Conservation (phyloP, 1,139 yeast genomes). For the Citeromyces siamensis region DNA sequence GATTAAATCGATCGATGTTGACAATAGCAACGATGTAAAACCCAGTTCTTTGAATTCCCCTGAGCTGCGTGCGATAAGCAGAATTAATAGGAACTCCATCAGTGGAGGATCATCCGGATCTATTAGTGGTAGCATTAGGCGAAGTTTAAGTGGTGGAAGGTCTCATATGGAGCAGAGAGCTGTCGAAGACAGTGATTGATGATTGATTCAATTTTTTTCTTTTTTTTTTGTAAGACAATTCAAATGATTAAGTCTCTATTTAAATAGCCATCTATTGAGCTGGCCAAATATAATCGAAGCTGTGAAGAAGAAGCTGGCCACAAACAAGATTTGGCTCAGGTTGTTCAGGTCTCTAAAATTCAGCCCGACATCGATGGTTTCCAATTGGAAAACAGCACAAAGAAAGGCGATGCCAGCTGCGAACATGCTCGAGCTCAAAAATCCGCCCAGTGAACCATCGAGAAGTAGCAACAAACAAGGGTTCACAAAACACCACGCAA, state of each 20-base stretch:
- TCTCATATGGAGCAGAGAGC: conserved; percentile 19
- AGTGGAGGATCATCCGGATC: conserved; percentile 13
- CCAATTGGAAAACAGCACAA: conserved; percentile 17
- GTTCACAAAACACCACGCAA: conserved; percentile 64
- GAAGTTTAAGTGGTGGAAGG: conserved; percentile 6
- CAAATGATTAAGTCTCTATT: conserved; percentile 2
- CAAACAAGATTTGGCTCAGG: conserved; percentile 24
- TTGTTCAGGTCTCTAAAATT: conserved; percentile 6
- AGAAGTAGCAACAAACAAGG: conserved; percentile 72
- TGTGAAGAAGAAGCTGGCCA: conserved; percentile 40
- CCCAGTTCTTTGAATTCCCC: conserved; percentile 7
- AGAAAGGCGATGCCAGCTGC: conserved; percentile 28
- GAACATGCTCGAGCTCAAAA: conserved; percentile 31
- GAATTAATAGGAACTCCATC: conserved; percentile 22
- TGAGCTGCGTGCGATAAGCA: conserved; percentile 19
- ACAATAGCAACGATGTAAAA: not conserved
- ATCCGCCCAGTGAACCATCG: conserved; percentile 65
- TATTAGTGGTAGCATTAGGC: conserved; percentile 9
- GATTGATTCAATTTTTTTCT: not conserved
- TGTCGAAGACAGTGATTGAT: conserved; percentile 8
- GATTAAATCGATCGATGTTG: conserved; percentile 30
- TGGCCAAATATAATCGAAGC: conserved; percentile 43
- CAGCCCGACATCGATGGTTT: conserved; percentile 12
- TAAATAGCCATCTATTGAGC: conserved; percentile 32
- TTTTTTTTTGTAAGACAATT: conserved; percentile 1